Evolutionary conservation across 164 flowering plant species (phyloP).

Genomic region (Kalanchoe fedtschenkoi): DNA sequence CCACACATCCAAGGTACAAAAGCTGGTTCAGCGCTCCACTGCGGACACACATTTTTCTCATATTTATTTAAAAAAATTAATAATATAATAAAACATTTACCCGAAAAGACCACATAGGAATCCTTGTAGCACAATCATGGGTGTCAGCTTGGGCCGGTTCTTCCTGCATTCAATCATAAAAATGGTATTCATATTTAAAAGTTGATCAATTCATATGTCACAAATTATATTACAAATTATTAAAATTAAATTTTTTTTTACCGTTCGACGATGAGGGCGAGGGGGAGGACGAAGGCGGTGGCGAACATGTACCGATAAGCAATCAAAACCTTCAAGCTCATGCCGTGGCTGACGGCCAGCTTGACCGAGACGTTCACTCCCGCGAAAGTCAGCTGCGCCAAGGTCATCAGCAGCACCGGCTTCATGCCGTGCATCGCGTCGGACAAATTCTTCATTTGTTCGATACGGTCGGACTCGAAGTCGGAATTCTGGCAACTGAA

Average conservation of each 20-base stretch:
- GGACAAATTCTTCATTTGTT: not conserved
- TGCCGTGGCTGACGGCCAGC: constrained; percentile 3
- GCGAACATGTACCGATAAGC: constrained; percentile 6
- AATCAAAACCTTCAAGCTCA: constrained; percentile 2
- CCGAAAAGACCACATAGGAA: constrained; percentile 2
- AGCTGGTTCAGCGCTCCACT: not conserved
- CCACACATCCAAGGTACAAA: not conserved
- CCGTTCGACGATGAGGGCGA: constrained; percentile 5
- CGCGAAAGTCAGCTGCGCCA: not conserved
- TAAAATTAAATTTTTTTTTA: too few species aligned
- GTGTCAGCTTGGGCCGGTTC: constrained; percentile 3
- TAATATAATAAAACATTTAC: not conserved
- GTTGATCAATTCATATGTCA: not conserved
- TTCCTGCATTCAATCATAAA: not conserved
- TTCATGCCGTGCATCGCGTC: not conserved
- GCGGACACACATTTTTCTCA: not conserved
- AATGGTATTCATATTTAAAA: too few species aligned
- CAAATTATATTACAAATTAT: not conserved
- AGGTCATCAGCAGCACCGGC: constrained; percentile 2
- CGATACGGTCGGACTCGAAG: not conserved
- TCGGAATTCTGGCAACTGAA: not conserved
- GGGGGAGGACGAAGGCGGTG: constrained; percentile 2
- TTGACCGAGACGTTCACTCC: constrained; percentile 3
- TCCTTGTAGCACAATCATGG: constrained; percentile 5
- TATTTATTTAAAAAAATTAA: not conserved